Conservation (phyloP, 1,139 yeast species). For the Hemisphaericaspora lyxosophila region DNA sequence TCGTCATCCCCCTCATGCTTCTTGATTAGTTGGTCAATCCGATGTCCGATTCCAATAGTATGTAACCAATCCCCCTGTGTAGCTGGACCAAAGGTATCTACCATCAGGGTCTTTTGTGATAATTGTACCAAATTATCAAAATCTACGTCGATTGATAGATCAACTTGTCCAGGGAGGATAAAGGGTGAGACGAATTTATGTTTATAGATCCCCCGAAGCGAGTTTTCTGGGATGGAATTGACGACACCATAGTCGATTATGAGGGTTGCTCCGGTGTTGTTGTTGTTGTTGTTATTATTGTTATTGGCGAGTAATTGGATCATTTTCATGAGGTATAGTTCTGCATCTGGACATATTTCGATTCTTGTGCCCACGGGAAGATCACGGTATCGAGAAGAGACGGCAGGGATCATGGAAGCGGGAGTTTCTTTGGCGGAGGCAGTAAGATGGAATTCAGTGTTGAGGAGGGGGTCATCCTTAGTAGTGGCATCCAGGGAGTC, state of each 20-base stretch:
- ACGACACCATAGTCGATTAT: constrained; percentile 78
- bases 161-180: constrained; percentile 73
- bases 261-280: constrained; percentile 61
- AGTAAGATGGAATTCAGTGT: constrained; percentile 58
- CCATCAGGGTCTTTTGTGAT: constrained; percentile 20
- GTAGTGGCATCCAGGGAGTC: constrained; percentile 16
- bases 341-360: constrained; percentile 78
- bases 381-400: constrained; percentile 51
- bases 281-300: constrained; percentile 55
- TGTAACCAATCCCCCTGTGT: constrained; percentile 84
- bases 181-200: constrained; percentile 82
- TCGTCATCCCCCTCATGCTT: constrained; percentile 29
- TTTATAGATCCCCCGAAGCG: constrained; percentile 70
- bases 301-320: constrained; percentile 37
- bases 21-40: constrained; percentile 56
- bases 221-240: constrained; percentile 52
- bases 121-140: constrained; percentile 53
- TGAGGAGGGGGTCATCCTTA: constrained; percentile 18
- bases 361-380: constrained; percentile 59
- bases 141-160: constrained; percentile 82
- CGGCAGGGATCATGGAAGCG: constrained; percentile 57
- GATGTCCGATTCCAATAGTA: constrained; percentile 70
- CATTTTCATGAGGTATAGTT: constrained; percentile 50
- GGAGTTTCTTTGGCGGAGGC: constrained; percentile 64
- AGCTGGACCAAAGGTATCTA: constrained; percentile 53